Base-by-base conservation (phyloP, 2,329 filamentous ascomycete species). In the Pyrenochaeta sp. region DNA sequence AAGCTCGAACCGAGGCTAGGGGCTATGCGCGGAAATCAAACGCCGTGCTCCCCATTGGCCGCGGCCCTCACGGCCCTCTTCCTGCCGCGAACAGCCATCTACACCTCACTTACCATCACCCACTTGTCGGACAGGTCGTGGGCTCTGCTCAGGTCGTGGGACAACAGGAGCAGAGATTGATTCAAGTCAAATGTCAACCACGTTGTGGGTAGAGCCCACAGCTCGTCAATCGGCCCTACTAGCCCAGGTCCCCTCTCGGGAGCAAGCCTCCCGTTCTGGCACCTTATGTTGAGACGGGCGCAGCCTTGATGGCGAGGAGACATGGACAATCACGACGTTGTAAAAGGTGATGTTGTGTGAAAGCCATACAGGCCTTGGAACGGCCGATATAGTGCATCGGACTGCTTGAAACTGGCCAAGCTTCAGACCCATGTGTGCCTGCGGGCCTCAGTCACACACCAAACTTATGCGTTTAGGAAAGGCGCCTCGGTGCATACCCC, bases 391-490 rank as follows among this genome's bases (percentile, higher is more conserved):
- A 14, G 42, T 27, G 51, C 50, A 27, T 53, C 44, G 52, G 31
- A 18, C 23, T 45, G 17, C 44, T 60, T 69, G 67, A 71, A 69
- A 69, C 67, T 14, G 20, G 59, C 50, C 51, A 55, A 59, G 65
- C 56, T 54, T 71, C 65, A 68, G 22, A 47, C 42, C 55, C 48
- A 41, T 51, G 42, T 28, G 35, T 44, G 46, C 44, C 51, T 55
- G 52, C 45, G 37, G 36, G 51, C 61, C 61, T 59, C 60, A 61
- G 53, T 58, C 58, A 59, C 53, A 58, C 41, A 53, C 53, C 56
- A 66, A 64, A 67, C 61, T 67, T 65, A 64, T 68, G 66, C 65
- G 66, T 71, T 69, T 69, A 47, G 48, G 45, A 58, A 49, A 35
- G 46, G 55, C 53, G 48, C 49, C 54, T 55, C 56, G 44, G 48